Evolutionary conservation across 495 filamentous ascomycete genomes (phyloP), one percentile per base, ranked within the genome.

Genomic region (Penicillium turbatum): DNA sequence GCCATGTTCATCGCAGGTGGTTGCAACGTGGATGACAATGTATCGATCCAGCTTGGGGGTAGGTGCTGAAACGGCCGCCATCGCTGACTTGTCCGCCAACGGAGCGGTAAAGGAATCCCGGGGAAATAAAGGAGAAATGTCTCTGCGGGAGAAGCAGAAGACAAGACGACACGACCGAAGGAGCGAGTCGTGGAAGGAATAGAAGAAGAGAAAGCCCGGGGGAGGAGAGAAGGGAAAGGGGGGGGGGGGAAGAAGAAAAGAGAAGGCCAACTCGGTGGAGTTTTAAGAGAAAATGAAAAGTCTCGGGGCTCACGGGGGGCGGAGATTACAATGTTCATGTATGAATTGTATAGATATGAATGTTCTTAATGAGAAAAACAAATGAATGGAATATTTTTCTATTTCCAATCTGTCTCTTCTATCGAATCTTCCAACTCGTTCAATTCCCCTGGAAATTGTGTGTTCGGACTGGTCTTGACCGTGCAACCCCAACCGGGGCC

Each of bases 1-100:
- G 53, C 93, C 93, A 74, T 98, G 93, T 65, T 98, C 93, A 71
- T 97, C 93, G 74, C 93, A 97, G 59, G 93, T 98, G 29, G 95
- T 98, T 54, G 95, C 93, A 61, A 97, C 92, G 73, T 97, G 93
- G 68, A 97, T 93, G 63, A 98, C 89, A 57, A 96, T 86, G 71
- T 95, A 97, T 65, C 91, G 87, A 76, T 97, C 93, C 74, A 92
- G 83, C 75, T 87, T 89, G 54, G 77, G 75, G 45, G 71, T 74
- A 59, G 73, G 72, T 62, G 76, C 71, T 70, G 72, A 70, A 68
- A 76, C 73, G 72, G 72, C 61, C 49, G 72, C 72, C 72, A 75
- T 77, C 61, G 66, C 71, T 73, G 54, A 63, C 55, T 68, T 58
- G 48, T 57, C 59, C 39, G 53, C 55, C 56, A 68, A 63, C 60